These are phyloP conservation scores for Candida succiphila DNA, from an alignment of 805 yeast genomes.

Conservation along the genomic window DNA sequence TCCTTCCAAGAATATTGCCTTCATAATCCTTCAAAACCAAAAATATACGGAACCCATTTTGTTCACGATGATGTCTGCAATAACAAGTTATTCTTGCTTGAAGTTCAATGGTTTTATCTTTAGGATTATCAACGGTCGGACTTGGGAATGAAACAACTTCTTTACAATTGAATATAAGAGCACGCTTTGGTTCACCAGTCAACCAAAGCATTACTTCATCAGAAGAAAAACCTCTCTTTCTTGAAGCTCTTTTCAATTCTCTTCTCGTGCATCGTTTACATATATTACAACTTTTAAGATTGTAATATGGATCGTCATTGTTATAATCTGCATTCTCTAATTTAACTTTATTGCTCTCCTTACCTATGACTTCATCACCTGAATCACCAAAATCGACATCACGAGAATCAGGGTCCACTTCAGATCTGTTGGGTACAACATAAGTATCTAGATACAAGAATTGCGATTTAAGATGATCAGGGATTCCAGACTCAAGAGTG, in stretches of 20 bases:
- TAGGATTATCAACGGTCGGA: constrained; percentile 28
- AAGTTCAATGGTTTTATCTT: constrained; percentile 32
- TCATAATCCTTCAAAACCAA: constrained; percentile 54
- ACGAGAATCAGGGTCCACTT: constrained; percentile 4
- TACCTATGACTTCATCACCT: not conserved
- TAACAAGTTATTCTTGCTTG: constrained; percentile 84
- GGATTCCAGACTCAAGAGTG: constrained; percentile 44
- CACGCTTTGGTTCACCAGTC: constrained; percentile 63
- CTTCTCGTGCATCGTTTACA: constrained; percentile 86
- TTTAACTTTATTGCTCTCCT: no score
- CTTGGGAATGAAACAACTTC: constrained; percentile 72
- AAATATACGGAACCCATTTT: constrained; percentile 71
- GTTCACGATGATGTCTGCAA: constrained; percentile 89
- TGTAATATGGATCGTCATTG: not conserved
- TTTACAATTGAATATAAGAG: constrained; percentile 84
- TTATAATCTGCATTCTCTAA: constrained; percentile 2
- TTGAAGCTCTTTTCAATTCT: constrained; percentile 87
- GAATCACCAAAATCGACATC: constrained; percentile 6
- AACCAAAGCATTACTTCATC: constrained; percentile 75
- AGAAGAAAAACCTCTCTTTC: constrained; percentile 73
- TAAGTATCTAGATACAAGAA: constrained; percentile 66
- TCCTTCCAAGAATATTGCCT: constrained; percentile 62
- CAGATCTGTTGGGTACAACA: constrained; percentile 34
- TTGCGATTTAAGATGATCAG: constrained; percentile 38
- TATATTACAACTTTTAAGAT: constrained; percentile 48